These are phyloP conservation scores for Colletotrichum liaoningense DNA, from an alignment of 2,329 filamentous ascomycete genomes.

Conservation along the genomic window DNA sequence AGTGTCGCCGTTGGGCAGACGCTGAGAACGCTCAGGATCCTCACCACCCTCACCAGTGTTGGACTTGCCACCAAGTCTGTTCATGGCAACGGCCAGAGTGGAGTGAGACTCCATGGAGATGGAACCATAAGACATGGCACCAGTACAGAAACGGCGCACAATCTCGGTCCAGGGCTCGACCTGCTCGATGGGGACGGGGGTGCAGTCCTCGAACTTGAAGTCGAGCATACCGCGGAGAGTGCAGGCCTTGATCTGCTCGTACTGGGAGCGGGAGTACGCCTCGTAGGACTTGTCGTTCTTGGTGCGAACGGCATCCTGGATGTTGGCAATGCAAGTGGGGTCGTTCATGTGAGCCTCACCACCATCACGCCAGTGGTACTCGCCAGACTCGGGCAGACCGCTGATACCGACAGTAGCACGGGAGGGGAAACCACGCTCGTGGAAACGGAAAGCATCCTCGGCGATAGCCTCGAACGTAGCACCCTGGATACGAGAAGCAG, in stretches of 20 bases:
- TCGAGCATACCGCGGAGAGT: conserved; percentile 94
- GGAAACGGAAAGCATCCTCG: conserved; percentile 93
- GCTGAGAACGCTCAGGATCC: conserved; percentile 88
- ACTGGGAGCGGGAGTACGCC: conserved; percentile 91
- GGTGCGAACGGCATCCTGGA: conserved; percentile 94
- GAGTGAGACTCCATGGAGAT: conserved; percentile 99
- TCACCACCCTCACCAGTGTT: conserved; percentile 99
- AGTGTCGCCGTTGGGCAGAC: conserved; percentile 90
- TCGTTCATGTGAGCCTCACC: conserved; percentile 97
- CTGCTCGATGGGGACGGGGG: conserved; percentile 91
- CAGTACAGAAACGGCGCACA: conserved; percentile 94
- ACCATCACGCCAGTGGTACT: conserved; percentile 98
- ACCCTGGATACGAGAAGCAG: conserved; percentile 93
- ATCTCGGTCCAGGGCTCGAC: conserved; percentile 99
- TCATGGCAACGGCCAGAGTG: conserved; percentile 95
- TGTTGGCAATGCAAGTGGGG: conserved; percentile 93
- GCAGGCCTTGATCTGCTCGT: conserved; percentile 96
- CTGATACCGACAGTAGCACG: conserved; percentile 80
- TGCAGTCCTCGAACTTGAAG: conserved; percentile 91
- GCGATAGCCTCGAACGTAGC: conserved; percentile 94
- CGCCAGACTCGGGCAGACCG: conserved; percentile 90
- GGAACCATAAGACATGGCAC: conserved; percentile 98
- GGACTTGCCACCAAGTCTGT: conserved; percentile 93
- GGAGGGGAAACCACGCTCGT: conserved; percentile 91
- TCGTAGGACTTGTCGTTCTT: conserved; percentile 99